Base-by-base conservation (phyloP, 306 rosid genomes). In the Leucaena leucocephala region DNA sequence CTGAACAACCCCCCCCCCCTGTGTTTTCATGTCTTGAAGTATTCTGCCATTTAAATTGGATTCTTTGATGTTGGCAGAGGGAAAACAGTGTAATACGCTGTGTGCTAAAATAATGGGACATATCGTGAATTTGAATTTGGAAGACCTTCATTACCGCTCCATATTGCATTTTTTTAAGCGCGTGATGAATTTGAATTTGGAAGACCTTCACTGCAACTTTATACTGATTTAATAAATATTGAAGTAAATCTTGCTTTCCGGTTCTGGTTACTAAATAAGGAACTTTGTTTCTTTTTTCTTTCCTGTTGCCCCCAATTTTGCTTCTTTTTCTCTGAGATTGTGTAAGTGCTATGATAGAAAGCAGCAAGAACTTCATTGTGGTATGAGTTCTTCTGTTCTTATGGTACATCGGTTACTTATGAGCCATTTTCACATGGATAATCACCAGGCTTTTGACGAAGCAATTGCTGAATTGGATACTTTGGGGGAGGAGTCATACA, bases 381-480 rank as follows among this genome's bases (percentile, higher is more conserved):
- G 46, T 44, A 42, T 49, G 34, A 19, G 44, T 63, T 21, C 21
- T 49, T 52, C 36, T 59, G 16, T 22, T 74, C 9, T 54, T 13
- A 38, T 58, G 79, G 21, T 8, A 2, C 61, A 7, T 70, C 17
- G 11, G n/a, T 55, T 62, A 33, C 64, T 83, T 35, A 83, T 27
- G 17, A 62, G 34, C 77, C 33, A 12, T 73, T 16, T 74, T 63
- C 2, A 7, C 74, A 58, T 76, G 72, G 65, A 66, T 69, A 67
- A 49, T 58, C 16, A 66, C 76, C 78, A 96, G 99, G 99, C 99
- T 55, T 93, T 96, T 78, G 99, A 96, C 63, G 98, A 96, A 81
- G 99, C 99, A 3, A 96, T 96, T 58, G 99, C 98, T 59, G 98
- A 93, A 84, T 89, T 96, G 93, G 99, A 96, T 81, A 93, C 99